Conservation (phyloP, 306 rosid genomes). For the Gastrolobium villosum region DNA sequence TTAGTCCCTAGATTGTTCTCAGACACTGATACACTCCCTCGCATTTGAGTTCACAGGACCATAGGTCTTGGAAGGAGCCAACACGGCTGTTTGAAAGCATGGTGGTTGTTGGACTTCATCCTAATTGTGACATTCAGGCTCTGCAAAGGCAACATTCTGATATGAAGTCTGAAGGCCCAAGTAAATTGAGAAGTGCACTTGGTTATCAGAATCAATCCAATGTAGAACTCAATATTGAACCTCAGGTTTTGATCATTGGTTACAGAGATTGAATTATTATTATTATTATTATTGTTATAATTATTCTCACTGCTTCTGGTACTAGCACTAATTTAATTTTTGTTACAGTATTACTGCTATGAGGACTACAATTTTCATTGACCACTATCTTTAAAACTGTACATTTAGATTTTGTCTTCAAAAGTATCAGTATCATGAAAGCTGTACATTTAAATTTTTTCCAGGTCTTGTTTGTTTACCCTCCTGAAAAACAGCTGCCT, state of each 20-base stretch:
- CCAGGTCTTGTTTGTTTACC: slow-evolving; percentile 95
- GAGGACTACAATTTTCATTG: slow-evolving; percentile 13
- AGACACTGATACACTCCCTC: slow-evolving; percentile 38
- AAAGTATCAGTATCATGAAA: slow-evolving; percentile 36
- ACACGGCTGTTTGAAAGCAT: slow-evolving; percentile 90
- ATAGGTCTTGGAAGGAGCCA: slow-evolving; percentile 89
- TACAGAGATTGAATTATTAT: slow-evolving; percentile 34
- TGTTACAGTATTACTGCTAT: background rate
- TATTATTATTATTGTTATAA: background rate
- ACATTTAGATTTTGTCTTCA: background rate
- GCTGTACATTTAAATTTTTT: slow-evolving; percentile 25
- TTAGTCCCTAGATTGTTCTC: slow-evolving; percentile 29
- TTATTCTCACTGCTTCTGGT: slow-evolving; percentile 14
- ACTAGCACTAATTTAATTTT: background rate
- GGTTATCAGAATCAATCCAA: slow-evolving; percentile 78
- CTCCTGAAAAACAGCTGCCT: slow-evolving; percentile 95
- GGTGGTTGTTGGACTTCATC: slow-evolving; percentile 95
- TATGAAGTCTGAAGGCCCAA: slow-evolving; percentile 78
- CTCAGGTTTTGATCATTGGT: slow-evolving; percentile 84
- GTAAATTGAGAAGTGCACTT: slow-evolving; percentile 79
- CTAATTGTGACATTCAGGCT: slow-evolving; percentile 90
- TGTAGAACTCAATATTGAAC: slow-evolving; percentile 88
- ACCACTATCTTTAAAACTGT: slow-evolving; percentile 1
- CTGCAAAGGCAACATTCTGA: slow-evolving; percentile 72
- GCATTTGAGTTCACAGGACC: slow-evolving; percentile 75